Evolutionary conservation across 164 flowering plant genomes (phyloP).

Genomic region (Vitis amurensis): DNA sequence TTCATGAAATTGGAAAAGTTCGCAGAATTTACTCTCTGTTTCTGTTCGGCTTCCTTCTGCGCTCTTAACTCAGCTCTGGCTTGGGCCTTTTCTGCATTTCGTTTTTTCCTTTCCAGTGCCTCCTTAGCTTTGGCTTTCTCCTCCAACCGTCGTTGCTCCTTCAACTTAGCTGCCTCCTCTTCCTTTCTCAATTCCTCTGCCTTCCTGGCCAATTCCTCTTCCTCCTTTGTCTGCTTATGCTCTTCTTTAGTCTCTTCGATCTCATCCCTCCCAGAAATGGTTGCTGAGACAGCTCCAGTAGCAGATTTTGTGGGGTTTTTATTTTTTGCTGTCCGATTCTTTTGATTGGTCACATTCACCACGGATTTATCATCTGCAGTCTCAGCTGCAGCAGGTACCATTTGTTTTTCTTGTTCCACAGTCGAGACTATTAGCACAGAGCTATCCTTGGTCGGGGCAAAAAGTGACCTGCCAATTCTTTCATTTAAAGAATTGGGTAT

Average conservation of each 20-base stretch:
- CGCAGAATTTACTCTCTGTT: constrained; percentile 60
- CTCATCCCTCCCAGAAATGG: constrained; percentile 34
- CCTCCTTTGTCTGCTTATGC: constrained; percentile 46
- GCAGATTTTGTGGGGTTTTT: constrained; percentile 30
- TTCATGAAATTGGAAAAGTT: background rate
- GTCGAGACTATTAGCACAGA: constrained; percentile 14
- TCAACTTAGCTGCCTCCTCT: constrained; percentile 64
- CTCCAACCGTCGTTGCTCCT: constrained; percentile 66
- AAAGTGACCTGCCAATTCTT: constrained; percentile 22
- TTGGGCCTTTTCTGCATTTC: constrained; percentile 73
- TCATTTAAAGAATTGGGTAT: constrained; percentile 23
- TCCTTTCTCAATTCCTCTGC: constrained; percentile 59
- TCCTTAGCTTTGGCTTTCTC: constrained; percentile 81
- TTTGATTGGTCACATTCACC: constrained; percentile 29
- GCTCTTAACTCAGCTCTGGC: constrained; percentile 69
- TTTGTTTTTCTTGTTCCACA: constrained; percentile 25
- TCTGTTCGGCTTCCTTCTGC: constrained; percentile 80
- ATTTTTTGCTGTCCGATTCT: constrained; percentile 25
- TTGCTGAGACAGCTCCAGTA: constrained; percentile 19
- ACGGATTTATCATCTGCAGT: constrained; percentile 20
- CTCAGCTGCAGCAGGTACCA: constrained; percentile 12
- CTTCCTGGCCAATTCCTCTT: constrained; percentile 56
- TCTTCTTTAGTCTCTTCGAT: constrained; percentile 34
- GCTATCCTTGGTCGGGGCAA: constrained; percentile 16
- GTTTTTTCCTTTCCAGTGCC: constrained; percentile 84